Evolutionary conservation across 495 filamentous ascomycete species (phyloP), one percentile per base, ranked within the genome.

Genomic region (Penicillium robsamsonii): DNA sequence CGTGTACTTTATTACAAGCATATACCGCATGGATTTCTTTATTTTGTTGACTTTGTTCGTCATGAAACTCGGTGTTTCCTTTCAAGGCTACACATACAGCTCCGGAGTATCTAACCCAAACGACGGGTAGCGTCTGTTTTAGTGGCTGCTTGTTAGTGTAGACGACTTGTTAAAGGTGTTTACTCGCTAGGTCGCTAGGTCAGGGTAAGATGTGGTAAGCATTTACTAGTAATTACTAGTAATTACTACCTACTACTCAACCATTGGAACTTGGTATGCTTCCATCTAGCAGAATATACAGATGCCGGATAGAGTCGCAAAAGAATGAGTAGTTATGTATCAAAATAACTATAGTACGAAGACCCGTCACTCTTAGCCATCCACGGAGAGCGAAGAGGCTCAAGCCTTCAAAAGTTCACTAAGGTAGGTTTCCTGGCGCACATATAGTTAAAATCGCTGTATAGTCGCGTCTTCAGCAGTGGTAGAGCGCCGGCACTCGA

Each of bases 1-100:
- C 53, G 61, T 71, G 72, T 75, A 75, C 59, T 63, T 55, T 73
- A 71, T 65, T 66, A 68, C 62, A 60, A 64, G 64, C 71, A 68
- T 75, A 70, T 74, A 73, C 66, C 65, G 71, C 68, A 70, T 70
- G 57, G 59, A 61, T 52, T 62, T 58, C 50, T 38, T 64, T 64
- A 52, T 61, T 60, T 46, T 50, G 35, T 60, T 56, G 35, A 40
- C 20, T 52, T 15, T 30, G 46, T 17, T 47, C 25, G 17, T 29
- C 11, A n/a, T 31, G 10, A 5, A 24, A 11, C 31, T 37, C 10
- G 17, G 27, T 3, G 6, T 25, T 13, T 3, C 37, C 9, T 37
- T 49, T 7, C 10, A 13, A 20, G 17, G 27, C 10, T 4, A 20
- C 7, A 31, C 2, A 9, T 12, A 47, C 17, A 12, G 4, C 45